Evolutionary conservation across 1,284 basidiomycete species (phyloP).

Genomic region (Thelephora terrestris): DNA sequence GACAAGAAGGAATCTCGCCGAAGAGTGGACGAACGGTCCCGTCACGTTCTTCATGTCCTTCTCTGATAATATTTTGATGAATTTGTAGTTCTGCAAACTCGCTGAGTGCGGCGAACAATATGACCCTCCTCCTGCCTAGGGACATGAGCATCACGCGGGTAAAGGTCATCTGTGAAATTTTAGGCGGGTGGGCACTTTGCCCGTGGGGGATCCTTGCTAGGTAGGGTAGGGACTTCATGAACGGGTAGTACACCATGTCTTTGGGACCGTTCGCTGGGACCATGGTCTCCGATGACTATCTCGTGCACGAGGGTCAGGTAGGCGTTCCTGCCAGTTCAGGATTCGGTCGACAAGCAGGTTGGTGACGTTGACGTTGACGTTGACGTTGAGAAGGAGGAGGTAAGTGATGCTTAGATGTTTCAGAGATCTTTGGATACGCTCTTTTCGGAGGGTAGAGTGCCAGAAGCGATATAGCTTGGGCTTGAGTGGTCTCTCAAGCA

Average conservation of each 20-base stretch:
- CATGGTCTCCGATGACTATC: constrained; percentile 66
- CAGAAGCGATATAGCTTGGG: no score
- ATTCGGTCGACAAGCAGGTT: no score
- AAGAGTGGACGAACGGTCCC: constrained; percentile 65
- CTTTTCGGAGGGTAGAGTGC: no score
- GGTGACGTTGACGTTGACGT: no score
- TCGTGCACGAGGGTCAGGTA: constrained; percentile 50
- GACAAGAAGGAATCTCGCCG: constrained; percentile 42
- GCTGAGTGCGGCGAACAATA: constrained; percentile 69
- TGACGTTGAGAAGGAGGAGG: no score
- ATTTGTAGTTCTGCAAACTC: constrained; percentile 61
- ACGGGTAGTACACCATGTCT: constrained; percentile 65
- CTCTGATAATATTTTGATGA: constrained; percentile 42
- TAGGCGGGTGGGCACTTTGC: constrained; percentile 55
- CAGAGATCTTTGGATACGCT: no score
- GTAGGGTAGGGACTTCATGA: constrained; percentile 40
- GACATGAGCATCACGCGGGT: constrained; percentile 73
- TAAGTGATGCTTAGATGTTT: no score
- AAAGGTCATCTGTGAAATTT: constrained; percentile 60
- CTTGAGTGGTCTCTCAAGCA: no score
- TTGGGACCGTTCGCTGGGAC: constrained; percentile 66
- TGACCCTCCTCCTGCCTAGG: constrained; percentile 54
- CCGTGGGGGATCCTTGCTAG: constrained; percentile 47
- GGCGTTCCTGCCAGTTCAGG: constrained; percentile 57
- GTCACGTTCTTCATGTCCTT: constrained; percentile 72